Evolutionary conservation across 2,329 filamentous ascomycete genomes (phyloP).

Genomic region (Chaetomiaceae sp.): DNA sequence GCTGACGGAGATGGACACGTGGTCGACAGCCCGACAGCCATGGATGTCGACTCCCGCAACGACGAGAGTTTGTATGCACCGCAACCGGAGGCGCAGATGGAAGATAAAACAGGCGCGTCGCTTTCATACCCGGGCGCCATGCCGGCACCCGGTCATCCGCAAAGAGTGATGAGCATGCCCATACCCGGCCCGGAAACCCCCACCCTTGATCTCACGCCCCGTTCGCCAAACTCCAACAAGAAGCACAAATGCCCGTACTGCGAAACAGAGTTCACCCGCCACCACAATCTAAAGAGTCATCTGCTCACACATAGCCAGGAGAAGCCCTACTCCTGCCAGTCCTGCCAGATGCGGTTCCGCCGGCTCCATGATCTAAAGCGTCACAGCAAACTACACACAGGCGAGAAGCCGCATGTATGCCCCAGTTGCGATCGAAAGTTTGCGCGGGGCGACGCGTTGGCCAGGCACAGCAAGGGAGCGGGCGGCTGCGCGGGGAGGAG

Average conservation of each 20-base stretch:
- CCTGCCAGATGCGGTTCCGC: conserved; percentile 89
- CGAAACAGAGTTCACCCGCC: conserved; percentile 91
- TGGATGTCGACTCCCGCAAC: conserved; percentile 49
- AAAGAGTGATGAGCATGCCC: conserved; percentile 54
- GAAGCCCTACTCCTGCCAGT: conserved; percentile 91
- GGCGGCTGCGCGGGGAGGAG: conserved; percentile 91
- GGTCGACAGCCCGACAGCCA: conserved; percentile 48
- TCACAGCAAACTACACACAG: conserved; percentile 93
- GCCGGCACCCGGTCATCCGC: conserved; percentile 40
- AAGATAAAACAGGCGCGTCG: conserved; percentile 48
- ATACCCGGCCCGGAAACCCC: conserved; percentile 37
- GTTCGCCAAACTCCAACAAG: conserved; percentile 51
- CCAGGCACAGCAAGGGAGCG: conserved; percentile 90
- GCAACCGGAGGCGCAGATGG: conserved; percentile 45
- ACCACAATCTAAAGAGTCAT: conserved; percentile 97
- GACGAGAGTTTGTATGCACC: conserved; percentile 34
- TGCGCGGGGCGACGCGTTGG: conserved; percentile 89
- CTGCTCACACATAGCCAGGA: conserved; percentile 96
- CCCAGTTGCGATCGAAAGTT: conserved; percentile 93
- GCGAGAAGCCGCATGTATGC: conserved; percentile 91
- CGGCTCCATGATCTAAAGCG: conserved; percentile 92
- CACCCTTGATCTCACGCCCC: background rate
- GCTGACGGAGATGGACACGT: conserved; percentile 38
- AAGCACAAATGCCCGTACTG: conserved; percentile 97
- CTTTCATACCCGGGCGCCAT: conserved; percentile 53